Percentiles rank a stretch among this genome's conserved stretches.
Conservation (phyloP, 306 rosid genomes). For the Lotus japonicus region DNA sequence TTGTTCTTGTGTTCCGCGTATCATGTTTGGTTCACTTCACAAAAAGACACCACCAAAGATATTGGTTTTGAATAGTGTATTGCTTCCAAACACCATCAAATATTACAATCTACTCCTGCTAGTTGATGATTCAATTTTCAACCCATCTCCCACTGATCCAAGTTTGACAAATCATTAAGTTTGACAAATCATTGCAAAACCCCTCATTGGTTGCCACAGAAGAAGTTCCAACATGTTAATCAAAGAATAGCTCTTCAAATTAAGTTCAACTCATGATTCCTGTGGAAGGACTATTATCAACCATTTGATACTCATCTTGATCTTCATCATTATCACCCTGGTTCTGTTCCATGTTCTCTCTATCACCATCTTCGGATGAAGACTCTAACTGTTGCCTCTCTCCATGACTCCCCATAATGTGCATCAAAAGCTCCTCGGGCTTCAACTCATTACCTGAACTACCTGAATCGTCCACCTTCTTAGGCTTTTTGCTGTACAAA, state of each 20-base stretch:
- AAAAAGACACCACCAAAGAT: neutral
- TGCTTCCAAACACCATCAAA: too few relatives aligned
- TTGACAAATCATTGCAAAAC: neutral
- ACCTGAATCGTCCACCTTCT: conserved; percentile 28
- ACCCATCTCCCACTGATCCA: neutral
- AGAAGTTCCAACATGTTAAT: neutral
- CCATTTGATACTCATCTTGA: conserved; percentile 20
- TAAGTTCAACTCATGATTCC: conserved; percentile 34
- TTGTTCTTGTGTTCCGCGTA: neutral
- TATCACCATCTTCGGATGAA: conserved; percentile 35
- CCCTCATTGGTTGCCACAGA: neutral
- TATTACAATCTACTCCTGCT: neutral
- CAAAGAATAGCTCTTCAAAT: neutral
- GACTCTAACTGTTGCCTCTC: conserved; percentile 23
- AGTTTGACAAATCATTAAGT: neutral
- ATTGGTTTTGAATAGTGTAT: neutral
- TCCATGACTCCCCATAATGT: conserved; percentile 56
- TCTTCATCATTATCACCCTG: conserved; percentile 28
- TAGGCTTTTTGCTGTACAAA: conserved; percentile 42
- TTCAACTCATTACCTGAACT: conserved; percentile 40
- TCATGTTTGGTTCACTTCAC: neutral
- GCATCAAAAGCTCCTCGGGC: conserved; percentile 84
- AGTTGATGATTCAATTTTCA: neutral
- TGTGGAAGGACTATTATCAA: conserved; percentile 29
- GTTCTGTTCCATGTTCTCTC: conserved; percentile 29